These are phyloP conservation scores for Trametes punicea DNA, from an alignment of 768 basidiomycete species.

Conservation along the genomic window DNA sequence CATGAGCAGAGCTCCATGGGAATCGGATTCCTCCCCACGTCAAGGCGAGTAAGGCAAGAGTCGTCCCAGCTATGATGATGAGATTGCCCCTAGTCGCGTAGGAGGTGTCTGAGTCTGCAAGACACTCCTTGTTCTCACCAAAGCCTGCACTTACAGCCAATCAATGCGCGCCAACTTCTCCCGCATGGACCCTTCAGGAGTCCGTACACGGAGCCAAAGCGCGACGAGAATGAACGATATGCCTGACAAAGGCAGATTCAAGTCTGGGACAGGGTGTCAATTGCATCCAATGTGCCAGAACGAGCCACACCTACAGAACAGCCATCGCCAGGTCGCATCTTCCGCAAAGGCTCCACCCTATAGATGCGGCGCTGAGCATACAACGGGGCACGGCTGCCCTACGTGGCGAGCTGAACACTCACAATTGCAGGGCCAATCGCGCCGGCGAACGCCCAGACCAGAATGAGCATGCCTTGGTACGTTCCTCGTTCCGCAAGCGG, in stretches of 20 bases:
- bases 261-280: slow-evolving; percentile 21
- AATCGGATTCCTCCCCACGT: slow-evolving; percentile 42
- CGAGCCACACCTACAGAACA: neutral
- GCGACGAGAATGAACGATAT: slow-evolving; percentile 12
- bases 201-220: slow-evolving; percentile 14
- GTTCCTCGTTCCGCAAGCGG: slow-evolving; percentile 34
- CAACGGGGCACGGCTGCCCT: neutral
- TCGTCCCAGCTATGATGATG: slow-evolving; percentile 32
- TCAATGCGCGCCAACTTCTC: slow-evolving; percentile 33
- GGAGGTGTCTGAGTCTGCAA: neutral
- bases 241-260: slow-evolving; percentile 32
- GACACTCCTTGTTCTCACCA: neutral
- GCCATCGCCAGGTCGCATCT: slow-evolving; percentile 13
- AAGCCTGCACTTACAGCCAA: slow-evolving; percentile 32
- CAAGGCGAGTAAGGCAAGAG: slow-evolving; percentile 34
- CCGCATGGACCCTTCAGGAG: slow-evolving; percentile 27
- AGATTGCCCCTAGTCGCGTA: slow-evolving; percentile 32
- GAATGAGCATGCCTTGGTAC: slow-evolving; percentile 12
- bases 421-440: slow-evolving; percentile 28
- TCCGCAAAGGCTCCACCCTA: slow-evolving; percentile 27
- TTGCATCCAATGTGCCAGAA: neutral
- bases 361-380: neutral
- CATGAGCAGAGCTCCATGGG: slow-evolving; percentile 36
- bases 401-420: neutral
- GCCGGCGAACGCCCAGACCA: slow-evolving; percentile 10